A percentile compares a stretch with the other conserved stretches of the same genome.
Evolutionary conservation across 2,329 filamentous ascomycete species (phyloP).

Genomic region (Exophiala alcalophila): DNA sequence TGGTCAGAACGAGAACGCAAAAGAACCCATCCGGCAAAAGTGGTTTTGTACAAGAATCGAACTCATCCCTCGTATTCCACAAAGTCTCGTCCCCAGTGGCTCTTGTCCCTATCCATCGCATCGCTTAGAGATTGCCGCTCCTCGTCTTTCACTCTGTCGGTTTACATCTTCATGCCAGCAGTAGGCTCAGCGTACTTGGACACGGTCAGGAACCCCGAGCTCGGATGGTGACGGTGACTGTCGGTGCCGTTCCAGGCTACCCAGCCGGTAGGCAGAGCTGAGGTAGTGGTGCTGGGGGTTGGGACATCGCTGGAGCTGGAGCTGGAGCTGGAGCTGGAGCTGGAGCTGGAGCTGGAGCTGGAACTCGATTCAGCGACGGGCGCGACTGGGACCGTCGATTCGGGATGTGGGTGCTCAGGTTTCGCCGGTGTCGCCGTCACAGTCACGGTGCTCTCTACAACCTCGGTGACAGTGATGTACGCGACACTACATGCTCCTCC

Average conservation of each 20-base stretch:
- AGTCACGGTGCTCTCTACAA: constrained; percentile 23
- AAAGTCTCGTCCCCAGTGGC: too few relatives aligned
- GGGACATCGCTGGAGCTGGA: too few relatives aligned
- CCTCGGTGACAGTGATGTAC: constrained; percentile 22
- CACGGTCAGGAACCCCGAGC: constrained; percentile 22
- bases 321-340: not conserved
- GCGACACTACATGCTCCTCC: constrained; percentile 14
- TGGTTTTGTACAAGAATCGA: constrained; percentile 26
- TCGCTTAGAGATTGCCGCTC: not conserved
- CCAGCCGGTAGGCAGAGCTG: constrained; percentile 3
- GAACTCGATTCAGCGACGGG: constrained; percentile 10
- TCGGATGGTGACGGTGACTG: constrained; percentile 3
- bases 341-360: not conserved
- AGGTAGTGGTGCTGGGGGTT: not conserved
- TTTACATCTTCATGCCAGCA: too few relatives aligned
- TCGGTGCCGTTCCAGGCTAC: constrained; percentile 10
- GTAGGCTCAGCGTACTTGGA: constrained; percentile 18
- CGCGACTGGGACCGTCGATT: constrained; percentile 8
- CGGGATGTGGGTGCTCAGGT: constrained; percentile 3
- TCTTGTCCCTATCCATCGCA: too few relatives aligned
- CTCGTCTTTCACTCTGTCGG: too few relatives aligned
- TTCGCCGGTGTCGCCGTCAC: constrained; percentile 18
- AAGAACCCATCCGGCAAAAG: too few relatives aligned
- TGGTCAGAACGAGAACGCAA: too few relatives aligned
- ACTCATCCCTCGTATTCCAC: too few relatives aligned